Conservation (phyloP, 345 rosid species). For the Acer campestre region DNA sequence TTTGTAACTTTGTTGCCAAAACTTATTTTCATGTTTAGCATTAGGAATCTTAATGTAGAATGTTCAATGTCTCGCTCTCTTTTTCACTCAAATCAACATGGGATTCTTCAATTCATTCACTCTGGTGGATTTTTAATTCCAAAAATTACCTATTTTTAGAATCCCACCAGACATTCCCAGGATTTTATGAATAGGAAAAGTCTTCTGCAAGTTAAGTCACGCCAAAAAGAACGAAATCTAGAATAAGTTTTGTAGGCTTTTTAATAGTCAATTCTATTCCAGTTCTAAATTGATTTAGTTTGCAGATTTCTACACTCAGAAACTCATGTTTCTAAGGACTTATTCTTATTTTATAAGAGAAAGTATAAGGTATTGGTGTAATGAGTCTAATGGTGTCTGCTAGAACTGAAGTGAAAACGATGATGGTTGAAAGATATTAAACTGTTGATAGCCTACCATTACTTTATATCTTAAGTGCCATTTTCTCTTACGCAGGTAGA, state of each 20-base stretch:
- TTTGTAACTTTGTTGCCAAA: neutral
- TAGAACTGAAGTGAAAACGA: slow-evolving; percentile 9
- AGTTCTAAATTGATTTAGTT: neutral
- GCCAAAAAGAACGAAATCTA: neutral
- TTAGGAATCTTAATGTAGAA: neutral
- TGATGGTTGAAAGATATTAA: slow-evolving; percentile 13
- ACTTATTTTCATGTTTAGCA: neutral
- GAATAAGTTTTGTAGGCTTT: neutral
- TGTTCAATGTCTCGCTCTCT: neutral
- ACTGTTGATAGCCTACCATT: neutral
- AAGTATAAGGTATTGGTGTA: neutral
- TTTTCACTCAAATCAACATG: neutral
- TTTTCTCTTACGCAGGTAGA: slow-evolving; percentile 64
- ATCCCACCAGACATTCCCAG: neutral
- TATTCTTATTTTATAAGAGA: neutral
- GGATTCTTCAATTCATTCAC: neutral
- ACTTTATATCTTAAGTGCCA: slow-evolving; percentile 4
- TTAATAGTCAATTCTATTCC: neutral
- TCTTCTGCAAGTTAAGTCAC: neutral
- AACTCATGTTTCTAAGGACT: no score
- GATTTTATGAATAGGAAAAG: neutral
- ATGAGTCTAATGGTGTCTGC: neutral
- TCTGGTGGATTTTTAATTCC: neutral
- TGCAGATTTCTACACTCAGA: no score
- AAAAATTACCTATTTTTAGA: no score